Evolutionary conservation across 2,329 filamentous ascomycete species (phyloP), one percentile per base, ranked within the genome.

Genomic region (Aspergillus sp.): DNA sequence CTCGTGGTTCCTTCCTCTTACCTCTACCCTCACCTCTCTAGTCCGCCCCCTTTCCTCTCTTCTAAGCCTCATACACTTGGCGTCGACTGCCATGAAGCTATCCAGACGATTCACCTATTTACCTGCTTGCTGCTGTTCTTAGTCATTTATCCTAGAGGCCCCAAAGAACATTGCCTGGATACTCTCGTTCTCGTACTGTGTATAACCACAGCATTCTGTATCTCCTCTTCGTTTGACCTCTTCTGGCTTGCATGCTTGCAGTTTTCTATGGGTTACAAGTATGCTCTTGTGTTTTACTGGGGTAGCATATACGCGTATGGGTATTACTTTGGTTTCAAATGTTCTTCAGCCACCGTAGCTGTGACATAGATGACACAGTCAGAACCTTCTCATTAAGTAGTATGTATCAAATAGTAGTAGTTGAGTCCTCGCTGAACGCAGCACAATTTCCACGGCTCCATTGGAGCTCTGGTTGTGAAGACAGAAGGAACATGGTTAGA

Each of bases 261-360:
- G 47, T 12, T 32, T 28, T 45, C 41, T 21, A 19, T 45, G 41
- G 17, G 41, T 21, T 21, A 45, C 41, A 45, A 21, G 41, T 21
- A 32, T 17, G 47, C 47, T 50, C 5, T 50, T 13, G 12, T 17
- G 25, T 50, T 17, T 15, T 28, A 28, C 25, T 3, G 47, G 13
- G 64, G 63, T 66, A 60, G 61, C 60, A 67, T 69, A 65, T 58
- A 67, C 67, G 65, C 67, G 64, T 62, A 69, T 30, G 25, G 58
- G 51, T 62, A 55, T 17, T 32, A 17, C 47, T 50, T n/a, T 15
- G 41, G 5, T 23, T 21, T 30, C 28, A 21, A 21, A 23, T 15
- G 17, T 21, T 45, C 32, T 36, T 13, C 12, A 5, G 2, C 12
- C 32, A 5, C 32, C 32, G 32, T 36, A 36, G 32, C 32, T 36